Evolutionary conservation across 2,329 filamentous ascomycete species (phyloP).

Genomic region (Tolypocladium inflatum): DNA sequence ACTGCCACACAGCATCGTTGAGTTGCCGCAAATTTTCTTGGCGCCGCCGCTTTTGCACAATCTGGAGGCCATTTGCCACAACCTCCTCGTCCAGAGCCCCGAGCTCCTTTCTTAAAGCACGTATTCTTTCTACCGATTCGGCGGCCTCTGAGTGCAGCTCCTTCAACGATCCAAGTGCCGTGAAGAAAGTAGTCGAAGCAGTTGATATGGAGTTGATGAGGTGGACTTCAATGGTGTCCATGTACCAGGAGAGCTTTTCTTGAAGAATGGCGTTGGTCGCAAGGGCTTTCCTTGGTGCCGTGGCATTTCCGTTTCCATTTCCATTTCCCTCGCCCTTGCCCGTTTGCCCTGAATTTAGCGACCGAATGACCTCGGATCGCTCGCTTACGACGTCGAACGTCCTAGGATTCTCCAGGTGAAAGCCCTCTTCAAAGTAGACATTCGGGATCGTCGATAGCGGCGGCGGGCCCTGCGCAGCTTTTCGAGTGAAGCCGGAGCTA

Average conservation of each 20-base stretch:
- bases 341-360: constrained; percentile 43
- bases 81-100: constrained; percentile 77
- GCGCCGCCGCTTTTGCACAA: constrained; percentile 72
- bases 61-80: constrained; percentile 72
- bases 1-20: constrained; percentile 72
- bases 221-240: constrained; percentile 98
- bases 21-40: constrained; percentile 79
- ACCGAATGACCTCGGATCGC: constrained; percentile 85
- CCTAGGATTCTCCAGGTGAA: constrained; percentile 89
- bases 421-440: constrained; percentile 92
- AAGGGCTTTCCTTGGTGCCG: constrained; percentile 66
- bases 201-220: constrained; percentile 93
- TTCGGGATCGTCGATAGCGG: constrained; percentile 84
- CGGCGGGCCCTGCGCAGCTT: constrained; percentile 62
- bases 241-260: constrained; percentile 98
- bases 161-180: constrained; percentile 79
- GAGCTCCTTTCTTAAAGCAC: constrained; percentile 68
- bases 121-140: constrained; percentile 82
- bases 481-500: constrained; percentile 42
- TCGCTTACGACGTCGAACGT: constrained; percentile 97
- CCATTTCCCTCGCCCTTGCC: constrained; percentile 49
- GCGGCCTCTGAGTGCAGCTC: constrained; percentile 88
- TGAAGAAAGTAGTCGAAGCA: constrained; percentile 93
- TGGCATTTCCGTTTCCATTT: constrained; percentile 36
- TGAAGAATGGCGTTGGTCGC: constrained; percentile 96